phyloP scores from a whole-genome alignment of 139 green algal species.

The Tetraselmis chui region DNA sequence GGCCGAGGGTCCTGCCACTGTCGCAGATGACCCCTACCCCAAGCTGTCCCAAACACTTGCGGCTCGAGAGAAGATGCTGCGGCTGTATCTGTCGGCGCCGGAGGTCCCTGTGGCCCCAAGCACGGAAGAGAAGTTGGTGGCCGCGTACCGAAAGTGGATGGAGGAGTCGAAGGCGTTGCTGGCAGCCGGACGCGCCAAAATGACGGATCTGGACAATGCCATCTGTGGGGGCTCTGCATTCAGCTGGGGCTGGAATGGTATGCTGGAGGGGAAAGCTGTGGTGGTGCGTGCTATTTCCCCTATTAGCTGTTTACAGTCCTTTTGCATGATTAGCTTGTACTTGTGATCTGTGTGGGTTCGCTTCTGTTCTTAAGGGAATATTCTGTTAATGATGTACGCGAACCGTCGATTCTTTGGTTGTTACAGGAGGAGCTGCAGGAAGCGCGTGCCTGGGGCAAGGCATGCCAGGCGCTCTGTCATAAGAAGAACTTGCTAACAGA shows the following conservation, averaged over 20 bases:
- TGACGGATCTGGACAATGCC: not conserved
- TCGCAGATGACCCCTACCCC: too few relatives aligned
- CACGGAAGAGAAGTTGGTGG: not conserved
- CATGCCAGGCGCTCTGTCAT: not conserved
- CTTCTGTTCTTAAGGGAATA: too few relatives aligned
- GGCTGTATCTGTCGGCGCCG: not conserved
- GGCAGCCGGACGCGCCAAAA: not conserved
- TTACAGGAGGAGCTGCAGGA: not conserved
- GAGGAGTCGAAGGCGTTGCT: not conserved
- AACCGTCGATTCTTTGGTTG: too few relatives aligned
- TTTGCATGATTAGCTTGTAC: too few relatives aligned
- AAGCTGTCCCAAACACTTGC: not conserved
- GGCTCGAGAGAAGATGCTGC: not conserved
- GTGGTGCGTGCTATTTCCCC: not conserved
- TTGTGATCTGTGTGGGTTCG: too few relatives aligned
- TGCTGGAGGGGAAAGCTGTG: not conserved
- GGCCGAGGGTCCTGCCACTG: too few relatives aligned
- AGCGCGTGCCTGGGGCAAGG: not conserved
- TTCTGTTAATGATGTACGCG: too few relatives aligned
- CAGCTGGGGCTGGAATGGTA: not conserved
- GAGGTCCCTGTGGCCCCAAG: not conserved
- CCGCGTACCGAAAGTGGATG: not conserved
- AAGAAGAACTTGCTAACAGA: not conserved
- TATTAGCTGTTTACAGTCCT: too few relatives aligned
- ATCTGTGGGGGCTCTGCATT: not conserved